A percentile compares a stretch with the other conserved stretches of the same genome.
Conservation (phyloP, 2,329 filamentous ascomycete genomes). For the Escovopsis sp. region DNA sequence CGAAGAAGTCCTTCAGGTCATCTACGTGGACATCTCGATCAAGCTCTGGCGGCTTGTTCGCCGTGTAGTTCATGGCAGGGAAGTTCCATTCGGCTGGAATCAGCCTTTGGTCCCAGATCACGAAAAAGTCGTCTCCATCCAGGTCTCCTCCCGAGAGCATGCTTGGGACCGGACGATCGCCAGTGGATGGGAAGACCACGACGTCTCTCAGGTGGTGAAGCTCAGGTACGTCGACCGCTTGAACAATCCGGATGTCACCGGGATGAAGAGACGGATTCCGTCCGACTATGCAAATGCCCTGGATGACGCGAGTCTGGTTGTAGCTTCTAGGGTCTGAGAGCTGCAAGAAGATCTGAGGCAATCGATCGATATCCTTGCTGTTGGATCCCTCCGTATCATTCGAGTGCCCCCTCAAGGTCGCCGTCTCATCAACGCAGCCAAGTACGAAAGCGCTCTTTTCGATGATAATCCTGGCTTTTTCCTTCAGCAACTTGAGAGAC, state of each 20-base stretch:
- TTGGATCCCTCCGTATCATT: constrained; percentile 25
- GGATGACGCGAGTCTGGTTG: constrained; percentile 47
- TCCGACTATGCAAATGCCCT: constrained; percentile 69
- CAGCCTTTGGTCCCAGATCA: constrained; percentile 75
- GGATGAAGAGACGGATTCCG: constrained; percentile 90
- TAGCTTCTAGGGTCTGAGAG: constrained; percentile 45
- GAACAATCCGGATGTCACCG: constrained; percentile 78
- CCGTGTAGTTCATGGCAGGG: constrained; percentile 62
- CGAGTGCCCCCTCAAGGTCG: constrained; percentile 56
- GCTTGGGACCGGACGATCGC: constrained; percentile 71
- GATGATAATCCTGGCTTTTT: constrained; percentile 76
- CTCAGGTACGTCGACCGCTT: constrained; percentile 60
- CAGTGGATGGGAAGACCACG: constrained; percentile 71
- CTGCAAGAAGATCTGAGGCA: constrained; percentile 86
- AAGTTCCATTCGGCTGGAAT: constrained; percentile 57
- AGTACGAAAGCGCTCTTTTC: constrained; percentile 76
- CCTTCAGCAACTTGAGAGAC: constrained; percentile 79
- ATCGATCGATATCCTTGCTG: constrained; percentile 30
- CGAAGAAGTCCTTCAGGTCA: constrained; percentile 74
- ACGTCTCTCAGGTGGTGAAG: constrained; percentile 70
- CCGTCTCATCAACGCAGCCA: constrained; percentile 78
- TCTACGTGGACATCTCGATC: constrained; percentile 50
- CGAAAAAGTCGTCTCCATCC: constrained; percentile 89
- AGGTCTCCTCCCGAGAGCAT: constrained; percentile 96
- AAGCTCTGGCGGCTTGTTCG: constrained; percentile 40